Base-by-base conservation (phyloP, 1,139 yeast species). In the Saccharomyces hybrid region DNA sequence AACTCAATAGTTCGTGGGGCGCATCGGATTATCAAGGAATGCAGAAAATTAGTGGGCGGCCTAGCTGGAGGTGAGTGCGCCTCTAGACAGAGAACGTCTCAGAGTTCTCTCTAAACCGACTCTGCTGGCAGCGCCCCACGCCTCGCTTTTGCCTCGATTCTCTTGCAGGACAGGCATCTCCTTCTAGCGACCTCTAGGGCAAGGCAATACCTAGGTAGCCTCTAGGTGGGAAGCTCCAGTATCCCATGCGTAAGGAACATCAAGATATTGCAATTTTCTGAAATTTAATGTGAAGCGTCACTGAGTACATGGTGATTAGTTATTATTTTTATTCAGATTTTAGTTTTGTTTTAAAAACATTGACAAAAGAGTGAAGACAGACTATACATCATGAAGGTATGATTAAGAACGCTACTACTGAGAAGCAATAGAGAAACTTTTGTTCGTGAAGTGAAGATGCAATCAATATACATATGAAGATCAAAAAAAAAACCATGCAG, bases 301-400 rank as follows among this genome's bases (percentile, higher is more conserved):
- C 24, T 24, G 19, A 38, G 26, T 19, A 16, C 19, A 38, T 19
- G 9, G 44, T 38, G n/a, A 7, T 38, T 19, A 19, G 11, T 16
- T 6, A 11, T 38, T 38, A 4, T 38, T 38, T 19, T 11, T 38
- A n/a, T 38, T 2, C n/a, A 38, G 16, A 14, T 38, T 38, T 38
- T 16, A 38, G 3, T 16, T 38, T 38, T 8, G 44, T n/a, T 19
- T 24, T 19, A 19, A 38, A 12, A 16, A 3, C 12, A 38, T 11
- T 38, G 44, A 38, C 44, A 38, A 38, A 38, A 38, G 44, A 38
- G 44, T 38, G 44, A 38, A 38, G 44, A 38, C 44, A 38, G 44
- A 38, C 44, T 38, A 38, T 38, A 38, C 44, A 38, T 38, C 21
- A 38, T 38, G 44, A 38, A 38, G 44, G 44, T 38, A 38, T 38